Percentiles rank a stretch among this genome's conserved stretches.
Conservation (phyloP, 495 filamentous ascomycete genomes). For the Aspergillus ellipticus region DNA sequence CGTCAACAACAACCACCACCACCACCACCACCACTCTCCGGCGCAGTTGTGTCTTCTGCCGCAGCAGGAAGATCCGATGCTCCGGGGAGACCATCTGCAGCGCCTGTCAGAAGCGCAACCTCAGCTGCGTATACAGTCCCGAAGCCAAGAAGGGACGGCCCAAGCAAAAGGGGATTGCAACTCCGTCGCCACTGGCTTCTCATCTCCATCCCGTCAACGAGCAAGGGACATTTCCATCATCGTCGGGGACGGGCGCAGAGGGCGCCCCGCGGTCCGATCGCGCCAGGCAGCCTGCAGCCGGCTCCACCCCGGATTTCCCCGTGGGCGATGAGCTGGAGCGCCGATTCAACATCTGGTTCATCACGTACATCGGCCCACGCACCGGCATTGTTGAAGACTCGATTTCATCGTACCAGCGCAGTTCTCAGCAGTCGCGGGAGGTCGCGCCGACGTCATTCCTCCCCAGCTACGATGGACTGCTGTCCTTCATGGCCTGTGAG, state of each 20-base stretch:
- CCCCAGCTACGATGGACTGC: neutral
- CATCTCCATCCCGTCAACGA: neutral
- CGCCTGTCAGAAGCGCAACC: constrained; percentile 5
- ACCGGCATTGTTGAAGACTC: neutral
- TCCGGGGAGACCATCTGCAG: constrained; percentile 5
- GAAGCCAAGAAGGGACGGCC: constrained; percentile 7
- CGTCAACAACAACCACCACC: neutral
- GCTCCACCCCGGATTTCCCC: neutral
- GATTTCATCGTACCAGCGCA: neutral
- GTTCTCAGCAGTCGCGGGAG: neutral
- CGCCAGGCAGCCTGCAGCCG: neutral
- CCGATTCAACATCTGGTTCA: neutral
- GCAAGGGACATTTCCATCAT: neutral
- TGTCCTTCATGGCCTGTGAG: constrained; percentile 4
- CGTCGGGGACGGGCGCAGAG: neutral
- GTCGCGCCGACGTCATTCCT: neutral
- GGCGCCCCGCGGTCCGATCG: neutral
- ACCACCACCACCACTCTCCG: neutral
- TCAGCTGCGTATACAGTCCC: constrained; percentile 5
- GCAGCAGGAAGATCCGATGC: constrained; percentile 7
- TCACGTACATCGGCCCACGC: neutral
- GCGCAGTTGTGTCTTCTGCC: constrained; percentile 7
- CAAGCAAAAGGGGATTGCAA: neutral
- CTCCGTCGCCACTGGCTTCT: neutral
- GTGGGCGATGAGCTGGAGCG: neutral